These are phyloP conservation scores for Apiotrichum laibachii DNA, from an alignment of 1,284 basidiomycete genomes.

Conservation along the genomic window DNA sequence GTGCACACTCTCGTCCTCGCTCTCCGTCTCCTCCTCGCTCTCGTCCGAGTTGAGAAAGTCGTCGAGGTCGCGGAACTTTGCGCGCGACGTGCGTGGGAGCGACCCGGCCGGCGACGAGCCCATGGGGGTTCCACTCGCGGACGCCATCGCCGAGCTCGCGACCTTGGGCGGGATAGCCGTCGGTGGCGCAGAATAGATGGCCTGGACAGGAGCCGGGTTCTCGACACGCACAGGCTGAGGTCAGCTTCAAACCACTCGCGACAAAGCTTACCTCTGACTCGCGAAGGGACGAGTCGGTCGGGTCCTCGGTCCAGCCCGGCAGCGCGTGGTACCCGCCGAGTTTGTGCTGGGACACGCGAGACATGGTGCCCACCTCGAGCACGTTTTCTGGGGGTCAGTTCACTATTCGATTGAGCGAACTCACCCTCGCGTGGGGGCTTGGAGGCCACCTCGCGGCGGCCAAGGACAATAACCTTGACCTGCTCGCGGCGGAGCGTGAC, in stretches of 20 bases:
- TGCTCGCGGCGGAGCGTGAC: conserved; percentile 79
- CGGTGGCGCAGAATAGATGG: neutral
- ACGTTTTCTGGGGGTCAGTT: conserved; percentile 20
- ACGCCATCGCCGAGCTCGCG: neutral
- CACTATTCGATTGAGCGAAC: conserved; percentile 4
- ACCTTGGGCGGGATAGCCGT: neutral
- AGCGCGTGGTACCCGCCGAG: conserved; percentile 41
- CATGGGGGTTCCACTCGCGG: conserved; percentile 2
- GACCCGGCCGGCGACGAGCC: conserved; percentile 11
- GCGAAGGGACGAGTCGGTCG: conserved; percentile 51
- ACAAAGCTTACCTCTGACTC: conserved; percentile 48
- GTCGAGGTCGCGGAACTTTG: conserved; percentile 50
- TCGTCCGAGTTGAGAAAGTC: conserved; percentile 48
- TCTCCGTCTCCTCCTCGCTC: conserved; percentile 38
- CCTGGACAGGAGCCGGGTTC: neutral
- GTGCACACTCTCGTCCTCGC: conserved; percentile 34
- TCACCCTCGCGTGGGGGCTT: conserved; percentile 58
- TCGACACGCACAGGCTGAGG: neutral
- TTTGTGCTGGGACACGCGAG: conserved; percentile 34
- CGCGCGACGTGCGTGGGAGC: conserved; percentile 11
- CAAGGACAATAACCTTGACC: conserved; percentile 71
- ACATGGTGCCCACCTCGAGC: conserved; percentile 45
- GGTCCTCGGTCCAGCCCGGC: conserved; percentile 53
- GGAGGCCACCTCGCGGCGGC: conserved; percentile 58
- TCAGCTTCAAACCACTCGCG: too few species aligned